phyloP scores from a whole-genome alignment of 129 eudicot genomes.

The Flaveria robusta region DNA sequence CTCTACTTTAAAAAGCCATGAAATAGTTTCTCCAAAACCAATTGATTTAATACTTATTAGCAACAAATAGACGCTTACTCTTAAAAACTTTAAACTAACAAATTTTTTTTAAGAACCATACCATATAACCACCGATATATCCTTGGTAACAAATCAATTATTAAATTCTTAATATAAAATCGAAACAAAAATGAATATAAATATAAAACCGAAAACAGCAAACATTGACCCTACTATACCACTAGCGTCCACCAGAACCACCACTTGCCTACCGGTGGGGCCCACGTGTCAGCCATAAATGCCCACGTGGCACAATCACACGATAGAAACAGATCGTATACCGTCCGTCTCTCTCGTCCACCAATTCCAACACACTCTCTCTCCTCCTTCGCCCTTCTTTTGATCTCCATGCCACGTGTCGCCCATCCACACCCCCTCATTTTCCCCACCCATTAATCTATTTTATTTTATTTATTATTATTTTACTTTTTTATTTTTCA shows the following conservation, averaged over 20 bases:
- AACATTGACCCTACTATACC: constrained; percentile 2
- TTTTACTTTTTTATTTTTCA: background rate
- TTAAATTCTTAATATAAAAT: too few relatives aligned
- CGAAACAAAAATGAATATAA: too few relatives aligned
- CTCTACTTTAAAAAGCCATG: too few relatives aligned
- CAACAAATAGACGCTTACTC: too few relatives aligned
- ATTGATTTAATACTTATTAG: too few relatives aligned
- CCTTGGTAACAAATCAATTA: too few relatives aligned
- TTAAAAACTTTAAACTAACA: too few relatives aligned
- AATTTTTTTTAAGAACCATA: too few relatives aligned
- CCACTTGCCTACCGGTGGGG: constrained; percentile 5
- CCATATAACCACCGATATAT: too few relatives aligned
- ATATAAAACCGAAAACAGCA: too few relatives aligned
- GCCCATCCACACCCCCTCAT: constrained; percentile 18
- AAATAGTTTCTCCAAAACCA: too few relatives aligned
- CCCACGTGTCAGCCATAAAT: constrained; percentile 19
- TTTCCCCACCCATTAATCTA: constrained; percentile 17
- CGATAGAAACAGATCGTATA: constrained; percentile 64
- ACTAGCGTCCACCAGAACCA: constrained; percentile 24
- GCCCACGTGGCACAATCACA: constrained; percentile 57
- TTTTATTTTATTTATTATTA: background rate
- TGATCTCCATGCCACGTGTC: constrained; percentile 78
- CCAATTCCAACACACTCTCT: constrained; percentile 48
- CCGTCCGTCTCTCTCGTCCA: constrained; percentile 59
- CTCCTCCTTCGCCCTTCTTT: constrained; percentile 41